Conservation (phyloP, 2,329 filamentous ascomycete species). For the Corinectria fuckeliana region DNA sequence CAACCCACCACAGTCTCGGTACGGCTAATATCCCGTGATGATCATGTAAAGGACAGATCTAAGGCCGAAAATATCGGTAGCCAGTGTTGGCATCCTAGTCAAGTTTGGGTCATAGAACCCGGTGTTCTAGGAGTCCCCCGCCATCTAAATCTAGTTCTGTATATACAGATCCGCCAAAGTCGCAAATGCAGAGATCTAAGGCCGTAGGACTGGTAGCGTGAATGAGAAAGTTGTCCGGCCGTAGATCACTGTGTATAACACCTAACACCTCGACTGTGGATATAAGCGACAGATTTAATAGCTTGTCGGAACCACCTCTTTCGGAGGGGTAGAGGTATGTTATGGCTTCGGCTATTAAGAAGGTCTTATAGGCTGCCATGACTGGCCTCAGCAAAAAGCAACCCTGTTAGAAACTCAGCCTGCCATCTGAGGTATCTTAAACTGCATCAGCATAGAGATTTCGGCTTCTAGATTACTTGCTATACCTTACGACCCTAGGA, state of each 20-base stretch:
- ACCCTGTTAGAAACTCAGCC: not conserved
- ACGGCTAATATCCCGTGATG: constrained; percentile 25
- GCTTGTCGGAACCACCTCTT: constrained; percentile 38
- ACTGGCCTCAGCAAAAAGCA: constrained; percentile 26
- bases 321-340: not conserved
- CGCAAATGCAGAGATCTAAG: constrained; percentile 41
- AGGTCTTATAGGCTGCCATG: constrained; percentile 26
- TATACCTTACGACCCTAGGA: not conserved
- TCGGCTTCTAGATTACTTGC: not conserved
- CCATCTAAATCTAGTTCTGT: constrained; percentile 34
- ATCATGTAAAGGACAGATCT: constrained; percentile 30
- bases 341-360: constrained; percentile 5
- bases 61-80: constrained; percentile 27
- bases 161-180: constrained; percentile 42
- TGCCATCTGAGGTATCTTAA: constrained; percentile 5
- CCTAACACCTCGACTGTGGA: constrained; percentile 42
- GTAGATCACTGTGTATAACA: constrained; percentile 44
- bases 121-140: constrained; percentile 18
- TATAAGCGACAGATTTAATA: constrained; percentile 39
- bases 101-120: constrained; percentile 26
- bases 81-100: constrained; percentile 5
- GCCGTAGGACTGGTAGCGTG: constrained; percentile 27
- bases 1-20: not conserved
- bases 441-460: not conserved
- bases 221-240: constrained; percentile 42